These are phyloP conservation scores for Zea mays DNA, from an alignment of 176 grass and related monocot genomes.

Conservation along the genomic window Zm-B73-REFERENCE-NAM-5.0 NC_050097.1:223324001-223324500, in stretches of 20 bases:
- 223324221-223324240: not conserved
- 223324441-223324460: not conserved
- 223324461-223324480: not conserved
- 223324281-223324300: not conserved
- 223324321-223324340: not conserved
- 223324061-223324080: no score
- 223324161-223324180: not conserved
- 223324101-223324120: no score
- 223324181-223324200: slow-evolving; percentile 5
- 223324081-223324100: no score
- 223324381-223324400: not conserved
- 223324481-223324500: not conserved
- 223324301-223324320: slow-evolving; percentile 15
- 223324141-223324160: not conserved
- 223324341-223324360: not conserved
- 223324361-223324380: not conserved
- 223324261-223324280: not conserved
- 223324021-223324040: no score
- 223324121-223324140: no score
- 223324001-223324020: no score
- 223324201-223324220: not conserved
- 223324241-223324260: slow-evolving; percentile 12
- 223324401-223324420: slow-evolving; percentile 23
- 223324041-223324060: no score
- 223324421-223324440: not conserved